Evolutionary conservation across 352 stramenopile genomes (phyloP).

Genomic region (Pelagophyceae sp.): DNA sequence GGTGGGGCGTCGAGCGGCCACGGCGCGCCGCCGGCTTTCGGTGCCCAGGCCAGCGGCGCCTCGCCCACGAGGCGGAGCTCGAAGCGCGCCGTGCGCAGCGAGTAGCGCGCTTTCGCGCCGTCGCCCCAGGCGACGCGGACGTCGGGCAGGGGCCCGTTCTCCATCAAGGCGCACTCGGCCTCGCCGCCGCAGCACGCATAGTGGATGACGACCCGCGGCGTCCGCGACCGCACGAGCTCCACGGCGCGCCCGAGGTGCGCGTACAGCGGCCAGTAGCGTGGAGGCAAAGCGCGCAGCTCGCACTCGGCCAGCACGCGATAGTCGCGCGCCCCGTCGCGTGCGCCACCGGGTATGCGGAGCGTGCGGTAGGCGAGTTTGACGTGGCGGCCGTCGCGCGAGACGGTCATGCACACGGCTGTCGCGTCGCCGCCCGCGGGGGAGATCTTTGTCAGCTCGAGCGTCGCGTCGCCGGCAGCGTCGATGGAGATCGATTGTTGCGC

Average conservation of each 20-base stretch:
- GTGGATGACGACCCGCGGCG: neutral
- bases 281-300: neutral
- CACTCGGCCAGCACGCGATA: neutral
- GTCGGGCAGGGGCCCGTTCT: neutral
- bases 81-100: neutral
- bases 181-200: neutral
- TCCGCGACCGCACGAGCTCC: neutral
- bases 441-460: no score
- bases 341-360: no score
- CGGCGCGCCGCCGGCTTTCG: neutral
- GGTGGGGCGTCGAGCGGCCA: neutral
- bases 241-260: neutral
- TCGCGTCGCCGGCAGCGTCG: neutral
- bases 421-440: neutral
- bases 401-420: neutral
- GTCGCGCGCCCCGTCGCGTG: neutral
- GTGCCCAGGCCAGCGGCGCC: neutral
- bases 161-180: neutral
- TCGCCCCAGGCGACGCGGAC: neutral
- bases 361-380: neutral
- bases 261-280: neutral
- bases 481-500: neutral
- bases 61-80: neutral
- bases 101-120: conserved; percentile 10
- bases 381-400: neutral